Evolutionary conservation across 2,329 filamentous ascomycete genomes (phyloP), one percentile per base, ranked within the genome.

Genomic region (Chaetomium globosum): DNA sequence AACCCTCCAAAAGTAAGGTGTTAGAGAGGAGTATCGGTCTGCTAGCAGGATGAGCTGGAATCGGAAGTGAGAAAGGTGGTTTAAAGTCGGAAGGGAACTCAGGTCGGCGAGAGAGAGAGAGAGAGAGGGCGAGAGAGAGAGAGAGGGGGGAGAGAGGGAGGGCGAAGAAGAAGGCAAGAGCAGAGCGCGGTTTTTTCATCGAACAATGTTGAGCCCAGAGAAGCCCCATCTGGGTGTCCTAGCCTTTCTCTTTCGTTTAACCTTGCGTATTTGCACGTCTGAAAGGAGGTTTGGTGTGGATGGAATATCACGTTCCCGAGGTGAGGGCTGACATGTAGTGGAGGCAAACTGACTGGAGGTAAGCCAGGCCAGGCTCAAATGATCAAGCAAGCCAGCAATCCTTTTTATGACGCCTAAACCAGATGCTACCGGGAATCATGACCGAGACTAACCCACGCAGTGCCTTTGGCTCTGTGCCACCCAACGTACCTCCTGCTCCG

Each of bases 351-450:
- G 56, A 55, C 52, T 59, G 53, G n/a, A 66, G 54, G 55, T 61
- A 58, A 65, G 64, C 51, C 58, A 62, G 66, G 65, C 46, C 59
- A 67, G 66, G 67, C 70, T 63, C 59, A 65, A 33, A 67, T 70
- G 69, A 72, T 67, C 64, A 72, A 72, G 65, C 65, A 72, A 71
- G 71, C 71, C 69, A 73, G 68, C 51, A 69, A 73, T 71, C 69
- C 70, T 68, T 71, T 73, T 73, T 71, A 67, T 72, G 68, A 73
- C 72, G 71, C 72, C 72, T 72, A 71, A 74, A 67, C 71, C 70
- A 69, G 65, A 80, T 78, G 78, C 79, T 77, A 76, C 71, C 70
- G 69, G 70, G 68, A 76, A 77, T 71, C 70, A 71, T 69, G 67
- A 70, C 64, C 71, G 68, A 66, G 67, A 63, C 70, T 67, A 71